Conservation (phyloP, 345 rosid species). For the Citrus cavaleriei region DNA sequence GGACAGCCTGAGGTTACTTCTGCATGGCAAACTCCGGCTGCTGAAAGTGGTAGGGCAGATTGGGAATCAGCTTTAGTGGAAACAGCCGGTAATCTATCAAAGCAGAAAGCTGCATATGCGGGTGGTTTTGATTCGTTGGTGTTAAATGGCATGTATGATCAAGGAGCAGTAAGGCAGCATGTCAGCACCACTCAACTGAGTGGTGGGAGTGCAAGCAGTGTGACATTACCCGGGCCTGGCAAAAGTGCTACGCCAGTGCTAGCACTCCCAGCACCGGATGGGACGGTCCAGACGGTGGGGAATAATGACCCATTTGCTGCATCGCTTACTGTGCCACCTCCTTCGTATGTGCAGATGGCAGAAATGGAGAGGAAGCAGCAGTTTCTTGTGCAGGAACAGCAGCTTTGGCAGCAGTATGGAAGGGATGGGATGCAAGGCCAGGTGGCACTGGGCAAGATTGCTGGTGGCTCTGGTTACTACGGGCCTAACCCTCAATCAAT, state of each 20-base stretch:
- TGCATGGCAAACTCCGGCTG: slow-evolving; percentile 83
- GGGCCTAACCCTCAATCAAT: slow-evolving; percentile 27
- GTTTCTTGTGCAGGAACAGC: slow-evolving; percentile 63
- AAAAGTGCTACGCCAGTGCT: slow-evolving; percentile 44
- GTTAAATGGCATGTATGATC: slow-evolving; percentile 92
- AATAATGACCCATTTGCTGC: slow-evolving; percentile 75
- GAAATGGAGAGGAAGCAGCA: slow-evolving; percentile 82
- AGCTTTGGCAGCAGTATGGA: slow-evolving; percentile 63
- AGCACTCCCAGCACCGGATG: slow-evolving; percentile 82
- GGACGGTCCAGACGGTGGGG: slow-evolving; percentile 49
- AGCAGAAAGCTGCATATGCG: slow-evolving; percentile 65
- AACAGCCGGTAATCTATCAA: slow-evolving; percentile 67
- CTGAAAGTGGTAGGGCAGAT: slow-evolving; percentile 81
- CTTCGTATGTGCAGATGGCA: slow-evolving; percentile 73
- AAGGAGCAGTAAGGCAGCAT: slow-evolving; percentile 86
- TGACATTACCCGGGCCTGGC: slow-evolving; percentile 58
- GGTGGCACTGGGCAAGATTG: slow-evolving; percentile 44
- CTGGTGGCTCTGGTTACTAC: slow-evolving; percentile 32
- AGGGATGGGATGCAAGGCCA: slow-evolving; percentile 77
- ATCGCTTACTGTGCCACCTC: slow-evolving; percentile 57
- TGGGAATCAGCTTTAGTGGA: slow-evolving; percentile 96
- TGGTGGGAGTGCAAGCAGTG: slow-evolving; percentile 87
- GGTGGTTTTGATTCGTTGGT: slow-evolving; percentile 84
- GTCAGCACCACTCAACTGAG: slow-evolving; percentile 57
- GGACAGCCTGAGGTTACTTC: slow-evolving; percentile 57